A percentile compares a stretch with the other conserved stretches of the same genome.
These are phyloP conservation scores for Strobilomyces confusus DNA, from an alignment of 768 basidiomycete genomes.

Conservation along the genomic window DNA sequence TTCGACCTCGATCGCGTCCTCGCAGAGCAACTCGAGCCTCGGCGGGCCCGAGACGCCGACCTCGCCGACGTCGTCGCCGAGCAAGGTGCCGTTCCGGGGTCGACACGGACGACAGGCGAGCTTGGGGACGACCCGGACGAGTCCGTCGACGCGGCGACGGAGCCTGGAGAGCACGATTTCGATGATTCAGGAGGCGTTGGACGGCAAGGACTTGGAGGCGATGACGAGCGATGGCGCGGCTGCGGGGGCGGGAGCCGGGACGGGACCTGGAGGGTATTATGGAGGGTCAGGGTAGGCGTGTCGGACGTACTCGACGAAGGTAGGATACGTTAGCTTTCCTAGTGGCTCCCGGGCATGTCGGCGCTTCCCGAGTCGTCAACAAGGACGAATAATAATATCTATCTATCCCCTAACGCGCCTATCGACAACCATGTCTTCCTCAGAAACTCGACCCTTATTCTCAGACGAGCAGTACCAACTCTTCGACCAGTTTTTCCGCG, in stretches of 20 bases:
- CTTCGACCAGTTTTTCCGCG: too few species aligned
- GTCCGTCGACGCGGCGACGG: slow-evolving; percentile 86
- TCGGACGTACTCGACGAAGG: too few species aligned
- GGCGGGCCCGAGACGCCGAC: slow-evolving; percentile 20
- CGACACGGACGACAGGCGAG: slow-evolving; percentile 52
- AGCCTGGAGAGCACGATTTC: slow-evolving; percentile 95
- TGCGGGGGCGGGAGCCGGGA: not conserved
- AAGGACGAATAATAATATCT: too few species aligned
- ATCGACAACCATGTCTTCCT: too few species aligned
- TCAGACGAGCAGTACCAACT: too few species aligned
- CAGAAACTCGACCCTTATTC: too few species aligned
- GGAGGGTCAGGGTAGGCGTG: not conserved
- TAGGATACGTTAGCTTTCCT: too few species aligned
- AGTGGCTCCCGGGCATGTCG: too few species aligned
- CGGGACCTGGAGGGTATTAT: not conserved
- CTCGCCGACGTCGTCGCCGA: slow-evolving; percentile 46
- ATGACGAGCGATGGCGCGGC: not conserved
- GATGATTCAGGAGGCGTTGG: slow-evolving; percentile 89
- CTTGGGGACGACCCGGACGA: slow-evolving; percentile 87
- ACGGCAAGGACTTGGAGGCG: slow-evolving; percentile 54
- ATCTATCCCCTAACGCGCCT: too few species aligned
- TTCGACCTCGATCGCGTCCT: slow-evolving; percentile 22
- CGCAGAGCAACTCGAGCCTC: slow-evolving; percentile 18
- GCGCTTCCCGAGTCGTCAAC: too few species aligned
- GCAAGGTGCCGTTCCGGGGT: slow-evolving; percentile 53